Percentiles rank a stretch among this genome's conserved stretches.
Conservation (phyloP, 2,329 filamentous ascomycete genomes). For the Lasiodiplodia theobromae region DNA sequence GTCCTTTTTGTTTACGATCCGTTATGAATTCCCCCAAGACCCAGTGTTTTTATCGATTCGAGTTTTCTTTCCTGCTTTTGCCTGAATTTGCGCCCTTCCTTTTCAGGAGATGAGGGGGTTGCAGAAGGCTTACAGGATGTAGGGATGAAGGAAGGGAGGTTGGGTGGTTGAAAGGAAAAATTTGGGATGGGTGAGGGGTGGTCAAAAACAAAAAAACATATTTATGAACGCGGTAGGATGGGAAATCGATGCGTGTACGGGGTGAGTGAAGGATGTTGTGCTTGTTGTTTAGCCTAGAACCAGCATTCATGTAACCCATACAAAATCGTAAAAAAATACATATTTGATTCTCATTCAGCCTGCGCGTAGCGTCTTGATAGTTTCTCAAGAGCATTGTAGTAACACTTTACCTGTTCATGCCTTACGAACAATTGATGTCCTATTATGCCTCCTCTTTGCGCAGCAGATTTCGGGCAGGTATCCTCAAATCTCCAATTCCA, state of each 20-base stretch:
- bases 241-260: background rate
- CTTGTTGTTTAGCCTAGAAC: background rate
- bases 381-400: background rate
- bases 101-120: background rate
- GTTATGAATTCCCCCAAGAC: conserved; percentile 16
- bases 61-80: conserved; percentile 7
- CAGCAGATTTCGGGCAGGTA: background rate
- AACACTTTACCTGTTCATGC: background rate
- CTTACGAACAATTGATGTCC: background rate
- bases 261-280: background rate
- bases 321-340: background rate
- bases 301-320: background rate
- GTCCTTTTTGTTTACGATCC: conserved; percentile 2
- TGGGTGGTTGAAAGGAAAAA: background rate
- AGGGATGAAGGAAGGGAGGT: background rate
- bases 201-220: background rate
- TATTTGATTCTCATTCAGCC: background rate
- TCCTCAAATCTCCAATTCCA: background rate
- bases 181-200: background rate
- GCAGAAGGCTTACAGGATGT: background rate
- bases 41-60: conserved; percentile 2
- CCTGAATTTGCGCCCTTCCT: background rate
- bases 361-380: background rate
- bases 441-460: background rate
- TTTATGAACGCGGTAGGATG: background rate